A percentile compares a stretch with the other conserved stretches of the same genome.
phyloP scores from a whole-genome alignment of 208 protist genomes.

The Naegleria fowleri region DNA sequence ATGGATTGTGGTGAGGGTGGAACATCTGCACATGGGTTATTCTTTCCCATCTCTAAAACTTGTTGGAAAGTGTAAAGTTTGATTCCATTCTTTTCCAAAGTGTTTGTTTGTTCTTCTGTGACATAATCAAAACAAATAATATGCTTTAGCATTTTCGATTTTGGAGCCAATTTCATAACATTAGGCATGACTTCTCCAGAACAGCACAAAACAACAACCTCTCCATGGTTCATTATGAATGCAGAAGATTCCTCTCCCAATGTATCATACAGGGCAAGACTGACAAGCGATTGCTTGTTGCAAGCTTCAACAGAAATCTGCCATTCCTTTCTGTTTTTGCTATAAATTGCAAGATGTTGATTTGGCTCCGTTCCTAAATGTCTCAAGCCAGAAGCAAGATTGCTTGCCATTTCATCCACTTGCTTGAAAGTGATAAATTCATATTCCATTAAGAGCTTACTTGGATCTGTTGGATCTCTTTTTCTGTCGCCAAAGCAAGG shows the following conservation, averaged over 20 bases:
- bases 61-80: background rate
- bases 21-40: background rate
- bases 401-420: background rate
- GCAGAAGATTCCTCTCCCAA: background rate
- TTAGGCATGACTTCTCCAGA: background rate
- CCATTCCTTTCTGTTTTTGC: conserved; percentile 28
- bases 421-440: conserved; percentile 11
- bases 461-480: background rate
- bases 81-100: background rate
- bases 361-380: background rate
- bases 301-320: conserved; percentile 3
- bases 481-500: background rate
- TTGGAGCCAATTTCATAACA: background rate
- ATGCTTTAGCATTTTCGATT: background rate
- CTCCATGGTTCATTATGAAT: conserved; percentile 29
- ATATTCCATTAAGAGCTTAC: background rate
- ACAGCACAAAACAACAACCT: background rate
- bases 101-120: background rate
- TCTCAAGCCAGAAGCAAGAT: background rate
- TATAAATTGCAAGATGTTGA: conserved; percentile 27
- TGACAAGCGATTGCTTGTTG: conserved; percentile 15
- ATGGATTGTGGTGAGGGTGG: background rate
- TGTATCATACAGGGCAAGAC: conserved; percentile 29
- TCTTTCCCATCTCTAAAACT: background rate
- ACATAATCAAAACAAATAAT: background rate